Evolutionary conservation across 1,139 yeast species (phyloP).

Genomic region (Spencermartinsiella ligniputridi): DNA sequence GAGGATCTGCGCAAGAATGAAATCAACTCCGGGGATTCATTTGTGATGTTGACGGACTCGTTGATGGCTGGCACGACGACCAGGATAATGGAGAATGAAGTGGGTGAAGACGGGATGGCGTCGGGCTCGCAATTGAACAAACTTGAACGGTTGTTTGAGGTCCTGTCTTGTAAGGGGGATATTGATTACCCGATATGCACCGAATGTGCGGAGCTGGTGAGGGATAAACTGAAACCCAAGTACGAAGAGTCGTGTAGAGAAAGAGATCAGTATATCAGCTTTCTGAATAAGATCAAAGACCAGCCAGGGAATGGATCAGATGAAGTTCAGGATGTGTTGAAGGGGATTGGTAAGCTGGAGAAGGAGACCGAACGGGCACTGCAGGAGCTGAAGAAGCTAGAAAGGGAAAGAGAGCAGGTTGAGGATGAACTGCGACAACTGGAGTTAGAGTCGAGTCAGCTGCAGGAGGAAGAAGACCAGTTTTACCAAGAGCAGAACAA

Average conservation of each 20-base stretch:
- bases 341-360: slow-evolving; percentile 39
- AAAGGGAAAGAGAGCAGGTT: slow-evolving; percentile 38
- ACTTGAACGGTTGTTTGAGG: slow-evolving; percentile 56
- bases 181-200: slow-evolving; percentile 86
- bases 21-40: slow-evolving; percentile 36
- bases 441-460: slow-evolving; percentile 33
- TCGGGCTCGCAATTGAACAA: neutral
- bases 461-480: slow-evolving; percentile 39
- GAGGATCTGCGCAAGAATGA: neutral
- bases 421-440: slow-evolving; percentile 20
- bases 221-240: slow-evolving; percentile 63
- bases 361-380: slow-evolving; percentile 25
- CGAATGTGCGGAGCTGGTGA: slow-evolving; percentile 71
- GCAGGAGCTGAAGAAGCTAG: slow-evolving; percentile 27
- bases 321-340: slow-evolving; percentile 41
- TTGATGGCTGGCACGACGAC: slow-evolving; percentile 8
- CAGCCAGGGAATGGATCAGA: slow-evolving; percentile 45
- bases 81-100: slow-evolving; percentile 17
- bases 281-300: slow-evolving; percentile 62
- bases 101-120: slow-evolving; percentile 2
- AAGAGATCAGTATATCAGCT: slow-evolving; percentile 71
- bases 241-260: slow-evolving; percentile 74
- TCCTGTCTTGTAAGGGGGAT: slow-evolving; percentile 64
- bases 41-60: slow-evolving; percentile 40
- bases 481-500: slow-evolving; percentile 48